These are phyloP conservation scores for Veloboletus limbatus DNA, from an alignment of 1,284 basidiomycete species.

Conservation along the genomic window DNA sequence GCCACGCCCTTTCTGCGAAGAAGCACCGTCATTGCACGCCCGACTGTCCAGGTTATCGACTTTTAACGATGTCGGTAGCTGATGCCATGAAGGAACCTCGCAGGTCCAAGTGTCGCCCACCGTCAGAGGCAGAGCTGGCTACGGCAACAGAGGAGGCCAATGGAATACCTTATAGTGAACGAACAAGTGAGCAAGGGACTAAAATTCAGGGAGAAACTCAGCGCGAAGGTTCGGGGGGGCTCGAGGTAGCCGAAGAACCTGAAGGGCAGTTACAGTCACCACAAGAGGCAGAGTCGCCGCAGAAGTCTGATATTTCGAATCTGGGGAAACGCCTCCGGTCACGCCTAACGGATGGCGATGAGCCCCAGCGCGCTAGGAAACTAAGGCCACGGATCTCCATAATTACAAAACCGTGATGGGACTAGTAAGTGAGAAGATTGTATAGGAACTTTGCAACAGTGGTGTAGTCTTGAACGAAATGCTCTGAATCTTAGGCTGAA, in stretches of 20 bases:
- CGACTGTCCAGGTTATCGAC: constrained; percentile 24
- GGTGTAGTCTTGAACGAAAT: constrained; percentile 3
- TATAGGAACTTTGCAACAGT: neutral
- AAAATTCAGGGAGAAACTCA: constrained; percentile 1
- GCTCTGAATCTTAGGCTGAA: neutral
- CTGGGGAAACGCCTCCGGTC: constrained; percentile 22
- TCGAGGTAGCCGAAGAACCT: constrained; percentile 15
- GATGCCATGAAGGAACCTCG: constrained; percentile 27
- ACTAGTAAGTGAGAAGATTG: neutral
- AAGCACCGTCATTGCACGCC: constrained; percentile 19
- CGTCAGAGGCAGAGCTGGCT: constrained; percentile 23
- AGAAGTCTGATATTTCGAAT: neutral
- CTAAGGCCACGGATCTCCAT: constrained; percentile 11
- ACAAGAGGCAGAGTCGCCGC: constrained; percentile 2
- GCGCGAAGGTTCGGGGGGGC: constrained; percentile 14
- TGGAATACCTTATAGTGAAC: neutral
- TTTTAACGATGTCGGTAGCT: constrained; percentile 19
- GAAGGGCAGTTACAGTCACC: constrained; percentile 8
- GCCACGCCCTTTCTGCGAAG: constrained; percentile 27
- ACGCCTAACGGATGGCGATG: constrained; percentile 16
- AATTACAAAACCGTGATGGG: constrained; percentile 3
- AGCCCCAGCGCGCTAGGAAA: constrained; percentile 16
- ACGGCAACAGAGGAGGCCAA: constrained; percentile 17
- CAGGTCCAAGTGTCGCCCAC: constrained; percentile 22
- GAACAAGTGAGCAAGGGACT: neutral